Conservation (phyloP, 768 basidiomycete species). For the Pleurotus ostreatus region DNA sequence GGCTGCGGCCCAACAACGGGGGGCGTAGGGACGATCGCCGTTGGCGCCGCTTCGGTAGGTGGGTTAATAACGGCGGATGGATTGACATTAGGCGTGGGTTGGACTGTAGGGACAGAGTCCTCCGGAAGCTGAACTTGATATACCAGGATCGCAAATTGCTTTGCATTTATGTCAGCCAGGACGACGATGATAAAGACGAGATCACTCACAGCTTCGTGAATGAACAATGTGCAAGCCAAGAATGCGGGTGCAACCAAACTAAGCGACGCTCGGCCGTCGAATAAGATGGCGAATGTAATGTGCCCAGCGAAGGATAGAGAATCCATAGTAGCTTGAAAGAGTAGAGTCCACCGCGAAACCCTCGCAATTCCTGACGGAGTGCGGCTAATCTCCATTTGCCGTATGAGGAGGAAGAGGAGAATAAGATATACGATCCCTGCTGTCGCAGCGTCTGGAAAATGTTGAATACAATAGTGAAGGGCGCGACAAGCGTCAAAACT, state of each 20-base stretch:
- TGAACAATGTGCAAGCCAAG: slow-evolving; percentile 71
- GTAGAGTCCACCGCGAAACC: slow-evolving; percentile 80
- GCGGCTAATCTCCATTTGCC: slow-evolving; percentile 71
- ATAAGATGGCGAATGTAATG: slow-evolving; percentile 82
- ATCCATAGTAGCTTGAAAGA: slow-evolving; percentile 76
- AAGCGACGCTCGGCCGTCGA: slow-evolving; percentile 77
- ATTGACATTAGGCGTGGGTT: slow-evolving; percentile 11
- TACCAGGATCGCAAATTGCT: slow-evolving; percentile 85
- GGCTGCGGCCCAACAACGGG: slow-evolving; percentile 19
- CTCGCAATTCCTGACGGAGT: slow-evolving; percentile 77
- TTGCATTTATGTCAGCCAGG: background rate
- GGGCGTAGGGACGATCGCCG: slow-evolving; percentile 11
- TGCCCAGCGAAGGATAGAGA: slow-evolving; percentile 85
- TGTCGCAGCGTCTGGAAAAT: slow-evolving; percentile 62
- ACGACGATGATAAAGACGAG: background rate
- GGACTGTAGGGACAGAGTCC: slow-evolving; percentile 28
- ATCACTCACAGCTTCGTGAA: slow-evolving; percentile 76
- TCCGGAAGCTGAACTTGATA: slow-evolving; percentile 84
- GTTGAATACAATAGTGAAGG: slow-evolving; percentile 6
- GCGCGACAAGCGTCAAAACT: slow-evolving; percentile 13
- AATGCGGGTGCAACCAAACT: slow-evolving; percentile 84
- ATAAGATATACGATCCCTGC: slow-evolving; percentile 63
- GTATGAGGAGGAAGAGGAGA: slow-evolving; percentile 63
- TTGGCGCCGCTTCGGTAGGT: slow-evolving; percentile 18
- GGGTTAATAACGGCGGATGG: slow-evolving; percentile 9